These are phyloP conservation scores for Alternaria alternata DNA, from an alignment of 2,329 filamentous ascomycete species.

Conservation along the genomic window DNA sequence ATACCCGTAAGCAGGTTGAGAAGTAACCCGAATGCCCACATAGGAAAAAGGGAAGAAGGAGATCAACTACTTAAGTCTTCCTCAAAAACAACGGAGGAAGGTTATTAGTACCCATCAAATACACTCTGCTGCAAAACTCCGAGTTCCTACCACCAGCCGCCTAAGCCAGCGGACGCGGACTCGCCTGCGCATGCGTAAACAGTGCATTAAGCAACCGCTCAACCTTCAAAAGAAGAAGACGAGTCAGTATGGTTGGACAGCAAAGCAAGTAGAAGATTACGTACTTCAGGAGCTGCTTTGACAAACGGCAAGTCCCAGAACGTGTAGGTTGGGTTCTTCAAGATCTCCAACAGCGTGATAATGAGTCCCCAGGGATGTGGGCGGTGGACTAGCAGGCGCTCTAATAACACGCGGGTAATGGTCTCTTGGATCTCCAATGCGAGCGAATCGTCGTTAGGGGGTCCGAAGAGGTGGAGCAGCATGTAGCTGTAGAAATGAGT, in stretches of 20 bases:
- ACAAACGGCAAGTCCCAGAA: constrained; percentile 95
- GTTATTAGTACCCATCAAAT: constrained; percentile 23
- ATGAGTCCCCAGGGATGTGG: constrained; percentile 96
- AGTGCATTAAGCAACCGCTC: constrained; percentile 57
- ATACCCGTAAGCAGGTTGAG: constrained; percentile 26
- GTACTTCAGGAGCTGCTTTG: constrained; percentile 82
- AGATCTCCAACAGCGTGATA: constrained; percentile 84
- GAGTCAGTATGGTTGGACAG: constrained; percentile 24
- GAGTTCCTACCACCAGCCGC: constrained; percentile 9
- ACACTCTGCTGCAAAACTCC: constrained; percentile 23
- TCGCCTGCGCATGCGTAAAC: constrained; percentile 57
- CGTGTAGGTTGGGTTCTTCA: constrained; percentile 88
- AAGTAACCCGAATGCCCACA: constrained; percentile 19
- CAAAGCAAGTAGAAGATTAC: constrained; percentile 17
- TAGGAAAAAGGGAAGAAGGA: constrained; percentile 27
- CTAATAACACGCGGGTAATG: constrained; percentile 86
- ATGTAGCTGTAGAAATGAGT: constrained; percentile 93
- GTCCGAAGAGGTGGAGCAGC: constrained; percentile 81
- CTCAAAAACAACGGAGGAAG: constrained; percentile 46
- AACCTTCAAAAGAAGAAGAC: constrained; percentile 45
- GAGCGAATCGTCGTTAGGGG: constrained; percentile 63
- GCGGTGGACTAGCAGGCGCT: constrained; percentile 86
- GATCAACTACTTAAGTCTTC: constrained; percentile 37
- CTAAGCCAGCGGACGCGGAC: constrained; percentile 52
- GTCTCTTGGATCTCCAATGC: constrained; percentile 87